phyloP scores from a whole-genome alignment of 306 rosid genomes.

The Prunus armeniaca region DNA sequence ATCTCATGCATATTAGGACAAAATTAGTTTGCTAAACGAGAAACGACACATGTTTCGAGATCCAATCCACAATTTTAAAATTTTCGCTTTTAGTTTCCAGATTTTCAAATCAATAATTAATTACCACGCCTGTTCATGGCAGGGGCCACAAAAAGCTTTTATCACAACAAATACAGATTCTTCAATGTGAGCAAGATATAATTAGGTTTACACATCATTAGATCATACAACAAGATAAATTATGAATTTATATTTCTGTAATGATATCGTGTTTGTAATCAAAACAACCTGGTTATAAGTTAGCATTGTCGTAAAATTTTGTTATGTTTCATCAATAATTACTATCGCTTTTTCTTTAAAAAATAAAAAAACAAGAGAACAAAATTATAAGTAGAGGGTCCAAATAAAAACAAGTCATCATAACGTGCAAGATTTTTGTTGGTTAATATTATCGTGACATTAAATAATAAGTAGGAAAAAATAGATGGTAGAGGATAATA shows the following conservation, averaged over 20 bases:
- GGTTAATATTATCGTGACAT: not conserved
- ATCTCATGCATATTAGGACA: conserved; percentile 9
- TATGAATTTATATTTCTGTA: not conserved
- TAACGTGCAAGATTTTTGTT: not conserved
- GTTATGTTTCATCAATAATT: no score
- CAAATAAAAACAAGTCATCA: not conserved
- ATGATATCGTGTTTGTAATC: not conserved
- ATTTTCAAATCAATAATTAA: not conserved
- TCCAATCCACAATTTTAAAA: not conserved
- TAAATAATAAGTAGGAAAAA: not conserved
- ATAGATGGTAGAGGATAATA: not conserved
- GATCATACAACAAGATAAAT: not conserved
- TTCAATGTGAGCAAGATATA: not conserved
- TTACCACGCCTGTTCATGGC: not conserved
- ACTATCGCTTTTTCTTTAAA: no score
- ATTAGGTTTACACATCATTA: not conserved
- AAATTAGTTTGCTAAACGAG: not conserved
- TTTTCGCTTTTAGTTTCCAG: not conserved
- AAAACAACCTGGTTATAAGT: not conserved
- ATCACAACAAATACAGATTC: not conserved
- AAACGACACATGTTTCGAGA: not conserved
- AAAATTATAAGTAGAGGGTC: not conserved
- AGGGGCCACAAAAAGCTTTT: not conserved
- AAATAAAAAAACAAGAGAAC: no score
- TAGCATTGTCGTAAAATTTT: not conserved